Percentiles rank a stretch among this genome's conserved stretches.
Conservation (phyloP, 768 basidiomycete species). For the Dioszegia crocea region DNA sequence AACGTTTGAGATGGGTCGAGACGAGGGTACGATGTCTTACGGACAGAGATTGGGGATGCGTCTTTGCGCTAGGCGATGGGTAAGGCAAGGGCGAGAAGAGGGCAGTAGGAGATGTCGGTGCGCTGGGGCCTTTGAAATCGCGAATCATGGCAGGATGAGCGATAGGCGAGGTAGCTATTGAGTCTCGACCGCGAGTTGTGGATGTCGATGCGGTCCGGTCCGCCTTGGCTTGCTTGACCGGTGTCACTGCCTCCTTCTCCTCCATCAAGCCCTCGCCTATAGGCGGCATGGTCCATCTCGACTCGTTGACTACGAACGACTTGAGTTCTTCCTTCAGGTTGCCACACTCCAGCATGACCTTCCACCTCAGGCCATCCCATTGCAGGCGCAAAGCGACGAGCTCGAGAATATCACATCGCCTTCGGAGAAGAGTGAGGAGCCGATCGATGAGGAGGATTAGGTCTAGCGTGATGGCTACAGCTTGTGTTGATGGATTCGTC, state of each 20-base stretch:
- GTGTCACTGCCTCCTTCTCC: no score
- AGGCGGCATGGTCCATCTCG: not conserved
- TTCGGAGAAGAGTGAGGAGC: constrained; percentile 22
- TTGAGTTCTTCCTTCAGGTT: constrained; percentile 18
- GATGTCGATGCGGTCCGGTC: no score
- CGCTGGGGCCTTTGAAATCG: not conserved
- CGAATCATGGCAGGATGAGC: no score
- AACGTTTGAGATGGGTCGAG: constrained; percentile 14
- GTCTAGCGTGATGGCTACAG: constrained; percentile 37
- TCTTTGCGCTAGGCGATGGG: constrained; percentile 10
- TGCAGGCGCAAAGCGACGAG: constrained; percentile 18
- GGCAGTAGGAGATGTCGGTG: not conserved
- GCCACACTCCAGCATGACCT: constrained; percentile 17
- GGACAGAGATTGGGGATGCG: constrained; percentile 20
- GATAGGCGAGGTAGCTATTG: no score
- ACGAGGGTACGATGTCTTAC: constrained; percentile 21
- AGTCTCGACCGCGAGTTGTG: no score
- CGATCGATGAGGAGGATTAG: constrained; percentile 30
- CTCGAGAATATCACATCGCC: constrained; percentile 21
- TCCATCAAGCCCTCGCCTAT: no score
- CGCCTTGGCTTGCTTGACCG: no score
- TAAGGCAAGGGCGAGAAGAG: not conserved
- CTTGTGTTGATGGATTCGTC: constrained; percentile 37
- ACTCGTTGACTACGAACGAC: constrained; percentile 14
- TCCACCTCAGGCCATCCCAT: constrained; percentile 34